Conservation (phyloP, 352 stramenopile species). For the Peronospora tabacina region DNA sequence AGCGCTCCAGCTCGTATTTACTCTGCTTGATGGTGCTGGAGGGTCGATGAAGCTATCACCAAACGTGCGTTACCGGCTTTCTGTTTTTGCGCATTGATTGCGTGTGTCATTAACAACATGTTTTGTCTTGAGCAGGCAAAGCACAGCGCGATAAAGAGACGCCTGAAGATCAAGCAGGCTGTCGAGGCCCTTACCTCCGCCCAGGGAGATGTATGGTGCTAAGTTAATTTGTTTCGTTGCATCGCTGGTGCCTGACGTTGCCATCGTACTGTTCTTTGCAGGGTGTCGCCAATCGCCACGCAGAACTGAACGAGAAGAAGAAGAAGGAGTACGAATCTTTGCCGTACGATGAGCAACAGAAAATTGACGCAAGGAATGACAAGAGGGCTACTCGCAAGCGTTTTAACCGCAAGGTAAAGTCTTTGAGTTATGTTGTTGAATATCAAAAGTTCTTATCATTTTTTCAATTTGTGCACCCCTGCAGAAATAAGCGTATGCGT, state of each 20-base stretch:
- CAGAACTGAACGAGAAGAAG: conserved; percentile 69
- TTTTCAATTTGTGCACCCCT: conserved; percentile 1
- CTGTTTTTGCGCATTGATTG: background rate
- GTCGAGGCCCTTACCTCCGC: conserved; percentile 27
- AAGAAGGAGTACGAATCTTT: conserved; percentile 67
- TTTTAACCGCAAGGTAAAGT: conserved; percentile 47
- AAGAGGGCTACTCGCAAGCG: conserved; percentile 68
- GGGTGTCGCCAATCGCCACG: conserved; percentile 41
- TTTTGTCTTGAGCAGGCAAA: conserved; percentile 38
- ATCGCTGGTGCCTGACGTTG: conserved; percentile 1
- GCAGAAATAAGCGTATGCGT: conserved; percentile 18
- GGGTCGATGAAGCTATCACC: conserved; percentile 71
- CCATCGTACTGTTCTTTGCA: conserved; percentile 11
- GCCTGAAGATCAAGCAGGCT: conserved; percentile 55
- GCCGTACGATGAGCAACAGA: conserved; percentile 78
- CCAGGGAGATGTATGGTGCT: conserved; percentile 26
- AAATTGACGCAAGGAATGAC: conserved; percentile 60
- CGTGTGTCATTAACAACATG: background rate
- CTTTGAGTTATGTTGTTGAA: background rate
- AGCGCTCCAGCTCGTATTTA: conserved; percentile 36
- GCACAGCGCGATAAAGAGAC: conserved; percentile 64
- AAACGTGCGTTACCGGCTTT: conserved; percentile 37
- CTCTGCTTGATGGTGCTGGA: conserved; percentile 56
- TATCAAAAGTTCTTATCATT: conserved; percentile 1
- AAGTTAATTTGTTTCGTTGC: background rate